Percentiles rank a stretch among this genome's conserved stretches.
These are phyloP conservation scores for Danielia oregonensis DNA, from an alignment of 805 yeast genomes.

Conservation along the genomic window DNA sequence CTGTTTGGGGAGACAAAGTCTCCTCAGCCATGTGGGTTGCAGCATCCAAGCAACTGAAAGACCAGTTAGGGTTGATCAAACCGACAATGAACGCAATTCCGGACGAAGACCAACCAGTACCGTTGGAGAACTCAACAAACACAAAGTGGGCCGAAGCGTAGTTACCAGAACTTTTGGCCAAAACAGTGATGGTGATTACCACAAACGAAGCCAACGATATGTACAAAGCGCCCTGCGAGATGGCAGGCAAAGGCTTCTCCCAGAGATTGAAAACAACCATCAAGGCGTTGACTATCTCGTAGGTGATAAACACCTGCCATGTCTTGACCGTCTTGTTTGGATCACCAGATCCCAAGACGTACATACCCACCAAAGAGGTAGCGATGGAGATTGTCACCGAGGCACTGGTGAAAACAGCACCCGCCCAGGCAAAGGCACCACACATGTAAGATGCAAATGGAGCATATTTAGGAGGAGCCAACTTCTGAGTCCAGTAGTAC, in stretches of 20 bases:
- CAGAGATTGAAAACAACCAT: slow-evolving; percentile 47
- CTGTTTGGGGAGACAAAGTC: slow-evolving; percentile 50
- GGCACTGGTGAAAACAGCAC: slow-evolving; percentile 59
- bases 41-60: slow-evolving; percentile 64
- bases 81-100: slow-evolving; percentile 69
- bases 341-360: slow-evolving; percentile 26
- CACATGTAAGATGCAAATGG: slow-evolving; percentile 52
- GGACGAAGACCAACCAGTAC: slow-evolving; percentile 56
- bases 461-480: slow-evolving; percentile 48
- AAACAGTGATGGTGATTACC: slow-evolving; percentile 49
- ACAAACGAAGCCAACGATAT: slow-evolving; percentile 50
- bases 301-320: slow-evolving; percentile 56
- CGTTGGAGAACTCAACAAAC: slow-evolving; percentile 49
- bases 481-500: slow-evolving; percentile 53
- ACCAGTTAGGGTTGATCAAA: slow-evolving; percentile 67
- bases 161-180: slow-evolving; percentile 50
- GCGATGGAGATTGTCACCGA: slow-evolving; percentile 56
- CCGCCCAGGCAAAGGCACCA: slow-evolving; percentile 62
- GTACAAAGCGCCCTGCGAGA: slow-evolving; percentile 49
- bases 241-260: slow-evolving; percentile 48
- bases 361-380: slow-evolving; percentile 50
- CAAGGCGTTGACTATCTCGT: slow-evolving; percentile 41
- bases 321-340: slow-evolving; percentile 36
- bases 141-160: slow-evolving; percentile 52
- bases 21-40: slow-evolving; percentile 76